Base-by-base conservation (phyloP, 257 asterid genomes). In the Solanum appendiculatum region DNA sequence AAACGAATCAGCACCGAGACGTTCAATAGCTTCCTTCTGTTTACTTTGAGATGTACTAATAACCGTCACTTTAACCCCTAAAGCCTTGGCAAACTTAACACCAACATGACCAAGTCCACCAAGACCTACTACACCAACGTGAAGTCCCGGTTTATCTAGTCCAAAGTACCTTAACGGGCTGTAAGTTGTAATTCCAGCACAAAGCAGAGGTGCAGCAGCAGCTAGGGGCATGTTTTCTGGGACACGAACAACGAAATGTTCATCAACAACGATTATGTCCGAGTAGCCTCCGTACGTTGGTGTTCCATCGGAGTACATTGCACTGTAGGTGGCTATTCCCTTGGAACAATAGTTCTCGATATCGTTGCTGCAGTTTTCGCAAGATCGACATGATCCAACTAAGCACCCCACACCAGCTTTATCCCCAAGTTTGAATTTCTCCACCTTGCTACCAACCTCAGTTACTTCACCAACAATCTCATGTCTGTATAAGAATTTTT, bases 391-490 rank as follows among this genome's bases (percentile, higher is more conserved):
- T 0, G 94, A 92, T 40, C 91, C 91, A n/a, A 88, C 89, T 16
- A 91, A 36, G 77, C 89, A 83, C 4, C 94, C 94, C 0, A 92
- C 89, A 18, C 94, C 94, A 3, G 89, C 92, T 68, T 86, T 89
- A 31, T 92, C 92, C 2, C 94, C 94, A 11, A 86, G 73, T 84
- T 89, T 88, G 72, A 86, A 86, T 56, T 86, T 91, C 13, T 84
- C 42, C 1, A 92, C 94, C 84, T 90, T 86, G 88, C 86, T 77
- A 25, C 94, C 94, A 4, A 90, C 94, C 87, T 89, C 93, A 8
- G 91, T 88, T 72, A 90, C 94, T 2, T 82, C 75, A 0, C 94
- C 94, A 2, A 86, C 88, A 14, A 92, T 73, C n/a, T 92, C 94
- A 31, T 92, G 94, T 21, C 94, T 91, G 93, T 70, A 25, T 33